Evolutionary conservation across 768 basidiomycete genomes (phyloP), one percentile per base, ranked within the genome.

Genomic region (Lentinula edodes): DNA sequence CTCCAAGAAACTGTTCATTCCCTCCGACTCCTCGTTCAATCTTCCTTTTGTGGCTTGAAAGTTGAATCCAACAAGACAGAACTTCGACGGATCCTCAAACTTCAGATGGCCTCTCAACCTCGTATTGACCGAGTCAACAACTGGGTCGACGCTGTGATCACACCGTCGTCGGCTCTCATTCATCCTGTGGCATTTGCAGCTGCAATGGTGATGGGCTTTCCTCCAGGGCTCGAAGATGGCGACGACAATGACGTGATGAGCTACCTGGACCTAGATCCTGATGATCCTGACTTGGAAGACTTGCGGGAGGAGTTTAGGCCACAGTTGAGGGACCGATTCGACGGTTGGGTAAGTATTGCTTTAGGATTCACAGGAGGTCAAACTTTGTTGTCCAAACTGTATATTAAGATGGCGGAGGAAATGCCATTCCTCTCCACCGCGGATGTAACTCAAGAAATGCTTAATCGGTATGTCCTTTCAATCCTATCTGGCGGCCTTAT

Each of bases 261-360:
- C n/a, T 35, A 50, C 9, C 20, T 59, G 32, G 86, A 88, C 55
- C 53, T 83, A 28, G 81, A 83, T 36, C 74, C 76, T 10, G 68
- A 73, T 10, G 85, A 87, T 53, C 75, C 82, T 0, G 86, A 88
- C 62, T 64, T 83, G 46, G 85, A 85, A 28, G 86, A 87, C 46
- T 56, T 88, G 52, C 73, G 80, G 52, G 85, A 87, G 42, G 84
- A 87, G 69, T 85, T 83, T 45, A 74, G 81, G 60, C 88, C 87
- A 0, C 76, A 77, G 62, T 68, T 88, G 64, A 83, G 82, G 68
- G 75, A 74, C 32, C 78, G 85, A 3, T 82, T 89, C 42, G 79
- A 83, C 32, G 81, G 82, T 10, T 90, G 88, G 88, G 67, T 73
- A 13, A 74, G 76, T 10, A 69, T 78, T 0, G 78, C 75, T 7